A percentile compares a stretch with the other conserved stretches of the same genome.
These are phyloP conservation scores for Eremochloa ophiuroides DNA, from an alignment of 176 grass and related monocot species.

Conservation along the genomic window DNA sequence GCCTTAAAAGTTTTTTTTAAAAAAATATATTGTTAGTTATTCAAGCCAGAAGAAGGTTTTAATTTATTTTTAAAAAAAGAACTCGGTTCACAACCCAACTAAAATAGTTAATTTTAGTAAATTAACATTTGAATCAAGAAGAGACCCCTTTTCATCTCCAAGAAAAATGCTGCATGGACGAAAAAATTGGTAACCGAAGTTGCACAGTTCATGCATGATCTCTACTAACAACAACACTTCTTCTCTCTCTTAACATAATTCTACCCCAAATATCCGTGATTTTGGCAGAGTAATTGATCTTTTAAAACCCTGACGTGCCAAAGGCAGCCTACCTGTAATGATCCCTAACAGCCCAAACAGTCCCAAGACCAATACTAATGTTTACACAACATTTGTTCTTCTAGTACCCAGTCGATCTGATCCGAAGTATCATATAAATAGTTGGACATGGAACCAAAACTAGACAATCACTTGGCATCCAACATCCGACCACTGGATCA, in stretches of 20 bases:
- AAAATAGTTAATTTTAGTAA: neutral
- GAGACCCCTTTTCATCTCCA: neutral
- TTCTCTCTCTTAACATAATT: neutral
- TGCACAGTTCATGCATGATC: too few relatives aligned
- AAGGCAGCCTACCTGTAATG: neutral
- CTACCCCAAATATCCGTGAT: neutral
- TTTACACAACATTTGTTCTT: neutral
- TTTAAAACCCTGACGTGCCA: neutral
- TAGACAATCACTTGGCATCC: neutral
- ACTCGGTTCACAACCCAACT: neutral
- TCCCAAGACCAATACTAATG: neutral
- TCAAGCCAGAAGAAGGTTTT: neutral
- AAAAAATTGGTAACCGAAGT: neutral
- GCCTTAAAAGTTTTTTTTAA: too few relatives aligned
- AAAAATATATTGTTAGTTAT: neutral
- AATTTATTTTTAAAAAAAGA: neutral
- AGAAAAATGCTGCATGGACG: neutral
- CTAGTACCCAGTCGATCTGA: neutral
- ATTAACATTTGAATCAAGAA: neutral
- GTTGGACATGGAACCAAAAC: neutral
- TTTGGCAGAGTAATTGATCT: neutral
- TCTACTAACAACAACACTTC: neutral
- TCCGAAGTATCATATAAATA: too few relatives aligned
- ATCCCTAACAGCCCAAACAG: neutral
- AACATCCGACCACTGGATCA: conserved; percentile 18